Conservation (phyloP, 1,139 yeast genomes). For the Pneumocystis jirovecii region DNA sequence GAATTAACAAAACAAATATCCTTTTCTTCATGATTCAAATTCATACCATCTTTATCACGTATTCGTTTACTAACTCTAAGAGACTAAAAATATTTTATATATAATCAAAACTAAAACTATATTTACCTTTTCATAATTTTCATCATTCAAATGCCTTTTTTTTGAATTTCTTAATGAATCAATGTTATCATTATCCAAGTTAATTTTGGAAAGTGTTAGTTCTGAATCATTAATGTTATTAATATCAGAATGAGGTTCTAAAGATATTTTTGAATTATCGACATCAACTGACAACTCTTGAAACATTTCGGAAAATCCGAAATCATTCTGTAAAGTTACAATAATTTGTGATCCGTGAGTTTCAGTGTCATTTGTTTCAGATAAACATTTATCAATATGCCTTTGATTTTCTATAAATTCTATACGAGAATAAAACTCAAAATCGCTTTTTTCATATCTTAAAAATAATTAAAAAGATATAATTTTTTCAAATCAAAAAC, state of each 20-base stretch:
- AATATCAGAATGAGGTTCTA: neutral
- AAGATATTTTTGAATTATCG: neutral
- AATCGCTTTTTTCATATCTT: neutral
- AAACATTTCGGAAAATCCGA: neutral
- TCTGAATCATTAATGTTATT: neutral
- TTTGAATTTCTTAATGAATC: neutral
- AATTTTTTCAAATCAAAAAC: neutral
- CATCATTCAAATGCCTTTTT: neutral
- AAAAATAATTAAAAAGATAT: neutral
- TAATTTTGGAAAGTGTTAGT: no score
- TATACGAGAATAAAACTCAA: neutral
- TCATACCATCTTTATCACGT: neutral
- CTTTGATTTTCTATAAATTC: neutral
- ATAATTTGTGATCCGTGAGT: neutral
- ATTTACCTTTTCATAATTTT: neutral
- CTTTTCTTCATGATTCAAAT: neutral
- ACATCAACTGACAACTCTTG: neutral
- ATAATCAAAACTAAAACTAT: neutral
- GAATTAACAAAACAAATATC: neutral
- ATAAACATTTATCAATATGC: neutral
- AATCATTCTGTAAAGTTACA: neutral
- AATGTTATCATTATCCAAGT: neutral
- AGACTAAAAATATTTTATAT: neutral
- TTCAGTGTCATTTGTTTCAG: neutral
- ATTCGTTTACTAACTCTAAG: neutral